Evolutionary conservation across 352 stramenopile species (phyloP), one percentile per base, ranked within the genome.

Genomic region (Phytophthora pseudosyringae): DNA sequence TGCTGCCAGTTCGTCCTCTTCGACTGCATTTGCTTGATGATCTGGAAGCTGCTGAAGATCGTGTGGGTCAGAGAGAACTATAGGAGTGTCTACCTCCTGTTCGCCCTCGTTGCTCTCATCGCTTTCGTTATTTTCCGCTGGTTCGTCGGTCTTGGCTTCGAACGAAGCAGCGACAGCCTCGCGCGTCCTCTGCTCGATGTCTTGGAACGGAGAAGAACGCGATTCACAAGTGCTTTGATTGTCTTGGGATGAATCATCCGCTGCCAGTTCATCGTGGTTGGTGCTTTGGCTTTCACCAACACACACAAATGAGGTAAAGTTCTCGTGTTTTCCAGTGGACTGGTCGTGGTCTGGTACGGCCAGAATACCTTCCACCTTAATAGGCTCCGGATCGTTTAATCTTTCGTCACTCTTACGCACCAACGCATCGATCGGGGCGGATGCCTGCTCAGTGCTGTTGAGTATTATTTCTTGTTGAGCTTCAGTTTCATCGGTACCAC

Each of bases 111-210:
- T 64, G 36, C 52, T 45, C 8, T 53, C 49, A 33, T 16, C 11
- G 3, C 29, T 38, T 45, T 38, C 31, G 15, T 6, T 47, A 40
- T 58, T 38, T 13, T 48, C 45, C 46, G 49, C 32, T 36, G 54
- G 46, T 13, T 45, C 21, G 21, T 21, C 53, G 28, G 25, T n/a
- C 25, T 64, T 10, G 25, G 16, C 9, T 35, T 3, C n/a, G 15
- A 33, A 21, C 21, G 21, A 18, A 48, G 18, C 4, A n/a, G 21
- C 16, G 11, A 15, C 15, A 59, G 40, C 10, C 10, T 58, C 41
- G n/a, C 26, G 29, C 16, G 25, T 36, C 11, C 1, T 26, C 50
- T 36, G 4, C 1, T 54, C 31, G 21, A 38, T n/a, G 1, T 49
- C 33, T 35, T 35, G n/a, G 11, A 6, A 10, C 7, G 12, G 1